Base-by-base conservation (phyloP, 495 filamentous ascomycete genomes). In the Rostrohypoxylon terebratum region DNA sequence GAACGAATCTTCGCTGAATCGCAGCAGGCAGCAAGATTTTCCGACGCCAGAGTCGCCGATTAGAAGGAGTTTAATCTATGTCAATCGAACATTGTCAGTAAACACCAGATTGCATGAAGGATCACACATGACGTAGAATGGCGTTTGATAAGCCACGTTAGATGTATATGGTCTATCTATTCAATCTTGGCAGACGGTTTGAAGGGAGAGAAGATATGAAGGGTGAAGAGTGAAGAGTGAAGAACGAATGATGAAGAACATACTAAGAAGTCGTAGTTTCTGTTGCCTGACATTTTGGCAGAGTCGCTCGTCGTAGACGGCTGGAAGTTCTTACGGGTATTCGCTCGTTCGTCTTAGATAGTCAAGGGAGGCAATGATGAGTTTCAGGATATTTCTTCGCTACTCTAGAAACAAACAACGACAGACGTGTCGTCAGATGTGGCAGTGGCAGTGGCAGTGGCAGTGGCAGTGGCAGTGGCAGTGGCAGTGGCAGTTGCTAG, bases 191-290 rank as follows among this genome's bases (percentile, higher is more conserved):
- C 36, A 23, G 36, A 40, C 48, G 16, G 48, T n/a, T 71, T 13
- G 59, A 63, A 57, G 51, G 51, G 48, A 57, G 51, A 47, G 50
- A 44, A 50, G 34, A 45, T 45, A 28, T 28, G 28, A 28, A 28
- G 28, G 48, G 23, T n/a, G 23, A 28, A 53, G 47, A 28, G 20
- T 14, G 3, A 51, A 23, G 13, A 11, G 23, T 2, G 23, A n/a
- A 53, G 21, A 68, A 50, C 59, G 36, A 48, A 14, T 55, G 18
- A 75, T 54, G 54, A 25, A 75, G 54, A 25, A 75, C 77, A 87
- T 89, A 98, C 95, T 84, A 99, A 86, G 81, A 98, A 98, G 79
- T 99, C 96, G 81, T 99, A 99, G 83, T 98, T 98, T 78, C 96
- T 88, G 83, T 94, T 97, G 73, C 93, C 93, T 71, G 96, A 94